Evolutionary conservation across 2,329 filamentous ascomycete species (phyloP), one percentile per base, ranked within the genome.

Genomic region (Exophiala bonariae): DNA sequence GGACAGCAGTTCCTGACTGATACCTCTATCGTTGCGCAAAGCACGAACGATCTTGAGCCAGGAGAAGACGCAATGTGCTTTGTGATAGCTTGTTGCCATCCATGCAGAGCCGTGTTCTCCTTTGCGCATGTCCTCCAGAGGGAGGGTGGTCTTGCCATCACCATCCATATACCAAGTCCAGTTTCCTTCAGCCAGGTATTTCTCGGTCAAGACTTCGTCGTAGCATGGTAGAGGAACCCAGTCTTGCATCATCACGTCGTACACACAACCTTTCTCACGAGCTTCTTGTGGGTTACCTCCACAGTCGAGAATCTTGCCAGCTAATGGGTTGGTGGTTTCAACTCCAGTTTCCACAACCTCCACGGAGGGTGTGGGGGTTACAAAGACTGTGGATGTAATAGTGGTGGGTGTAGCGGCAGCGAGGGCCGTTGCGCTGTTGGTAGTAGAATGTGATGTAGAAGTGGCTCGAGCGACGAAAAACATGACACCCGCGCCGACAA

Each of bases 201-300:
- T 41, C 28, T 56, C 48, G 4, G 54, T 54, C 23, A 56, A 42
- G n/a, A 50, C 16, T 16, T 17, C n/a, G 32, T 56, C 54, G 40
- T 51, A 54, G 31, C 54, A 56, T n/a, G 47, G 51, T 26, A 50
- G 47, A 11, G 54, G 54, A 4, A 53, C 52, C 54, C 54, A 56
- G 22, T 52, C 47, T 36, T 54, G 51, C 51, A 54, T 56, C 51
- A 56, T 54, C 13, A 56, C 52, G 43, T 56, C 54, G 54, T 52
- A 56, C 10, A 56, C 54, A 28, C 54, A 56, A 20, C 54, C 54
- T 13, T 46, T 37, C 6, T 36, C 51, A 9, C 49, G 44, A 10
- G 54, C 54, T 41, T 56, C 51, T 11, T 43, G 40, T 8, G 42
- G 30, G 19, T 37, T 49, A 14, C 38, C 31, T 38, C 54, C 54